A percentile compares a stretch with the other conserved stretches of the same genome.
phyloP scores from a whole-genome alignment of 495 filamentous ascomycete species.

The Lepidopterella palustris region DNA sequence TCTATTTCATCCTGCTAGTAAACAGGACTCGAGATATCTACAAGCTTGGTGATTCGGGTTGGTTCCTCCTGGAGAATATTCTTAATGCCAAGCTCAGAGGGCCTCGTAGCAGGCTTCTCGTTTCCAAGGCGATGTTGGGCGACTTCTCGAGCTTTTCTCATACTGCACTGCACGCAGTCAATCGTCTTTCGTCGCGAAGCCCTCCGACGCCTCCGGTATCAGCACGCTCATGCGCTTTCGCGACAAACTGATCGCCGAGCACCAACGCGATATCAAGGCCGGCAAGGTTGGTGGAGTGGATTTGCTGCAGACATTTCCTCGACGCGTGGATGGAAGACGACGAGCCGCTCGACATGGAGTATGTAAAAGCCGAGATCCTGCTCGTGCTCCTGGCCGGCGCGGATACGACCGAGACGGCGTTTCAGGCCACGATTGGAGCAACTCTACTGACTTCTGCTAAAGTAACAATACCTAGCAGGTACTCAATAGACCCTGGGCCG shows the following conservation, averaged over 20 bases:
- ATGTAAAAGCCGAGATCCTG: constrained; percentile 50
- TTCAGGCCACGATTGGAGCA: constrained; percentile 52
- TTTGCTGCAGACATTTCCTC: constrained; percentile 41
- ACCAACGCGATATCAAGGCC: constrained; percentile 30
- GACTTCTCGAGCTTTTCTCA: no score
- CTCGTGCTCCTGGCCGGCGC: constrained; percentile 56
- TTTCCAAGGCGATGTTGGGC: no score
- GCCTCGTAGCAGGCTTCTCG: no score
- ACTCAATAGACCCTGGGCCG: no score
- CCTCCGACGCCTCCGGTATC: constrained; percentile 46
- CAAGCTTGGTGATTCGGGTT: no score
- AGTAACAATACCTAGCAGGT: no score
- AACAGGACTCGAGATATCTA: no score
- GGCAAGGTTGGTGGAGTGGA: constrained; percentile 34
- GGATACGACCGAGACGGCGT: constrained; percentile 55
- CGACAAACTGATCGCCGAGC: constrained; percentile 34
- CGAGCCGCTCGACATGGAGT: constrained; percentile 43
- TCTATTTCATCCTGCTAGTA: no score
- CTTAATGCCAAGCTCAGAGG: no score
- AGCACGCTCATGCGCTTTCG: constrained; percentile 49
- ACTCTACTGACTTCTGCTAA: no score
- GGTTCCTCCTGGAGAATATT: no score
- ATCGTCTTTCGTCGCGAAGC: constrained; percentile 52
- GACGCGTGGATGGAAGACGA: constrained; percentile 43
- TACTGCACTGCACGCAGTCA: no score